Conservation (phyloP, 1,284 basidiomycete genomes). For the Omphalotus olearius region DNA sequence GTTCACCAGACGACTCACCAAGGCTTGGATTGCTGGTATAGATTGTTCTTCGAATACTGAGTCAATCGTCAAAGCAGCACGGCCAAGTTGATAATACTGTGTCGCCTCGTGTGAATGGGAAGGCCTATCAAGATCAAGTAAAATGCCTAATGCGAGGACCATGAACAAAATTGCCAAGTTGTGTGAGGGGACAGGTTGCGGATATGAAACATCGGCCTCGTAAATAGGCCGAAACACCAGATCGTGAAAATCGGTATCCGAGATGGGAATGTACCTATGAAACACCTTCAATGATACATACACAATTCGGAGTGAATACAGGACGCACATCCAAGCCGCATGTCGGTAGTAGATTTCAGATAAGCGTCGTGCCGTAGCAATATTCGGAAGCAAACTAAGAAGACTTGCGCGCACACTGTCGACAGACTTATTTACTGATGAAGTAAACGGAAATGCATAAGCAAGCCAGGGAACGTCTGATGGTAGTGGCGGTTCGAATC, state of each 20-base stretch:
- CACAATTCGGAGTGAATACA: slow-evolving; percentile 7
- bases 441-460: slow-evolving; percentile 53
- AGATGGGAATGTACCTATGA: slow-evolving; percentile 57
- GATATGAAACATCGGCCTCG: slow-evolving; percentile 32
- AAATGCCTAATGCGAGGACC: slow-evolving; percentile 42
- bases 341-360: slow-evolving; percentile 55
- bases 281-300: slow-evolving; percentile 8
- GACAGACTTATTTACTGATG: slow-evolving; percentile 36
- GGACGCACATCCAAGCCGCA: slow-evolving; percentile 64
- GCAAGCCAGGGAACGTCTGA: slow-evolving; percentile 54
- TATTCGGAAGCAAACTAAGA: slow-evolving; percentile 42
- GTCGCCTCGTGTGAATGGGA: slow-evolving; percentile 47
- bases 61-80: slow-evolving; percentile 54
- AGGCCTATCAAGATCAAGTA: slow-evolving; percentile 46
- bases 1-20: slow-evolving; percentile 35
- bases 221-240: slow-evolving; percentile 51
- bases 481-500: slow-evolving; percentile 38
- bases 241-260: slow-evolving; percentile 49
- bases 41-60: slow-evolving; percentile 61
- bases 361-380: slow-evolving; percentile 37
- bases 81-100: slow-evolving; percentile 55
- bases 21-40: slow-evolving; percentile 56
- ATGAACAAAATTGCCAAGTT: slow-evolving; percentile 39
- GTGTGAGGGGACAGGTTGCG: slow-evolving; percentile 44
- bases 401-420: slow-evolving; percentile 42